Evolutionary conservation across 768 basidiomycete species (phyloP).

Genomic region (Pisolithus marmoratus): DNA sequence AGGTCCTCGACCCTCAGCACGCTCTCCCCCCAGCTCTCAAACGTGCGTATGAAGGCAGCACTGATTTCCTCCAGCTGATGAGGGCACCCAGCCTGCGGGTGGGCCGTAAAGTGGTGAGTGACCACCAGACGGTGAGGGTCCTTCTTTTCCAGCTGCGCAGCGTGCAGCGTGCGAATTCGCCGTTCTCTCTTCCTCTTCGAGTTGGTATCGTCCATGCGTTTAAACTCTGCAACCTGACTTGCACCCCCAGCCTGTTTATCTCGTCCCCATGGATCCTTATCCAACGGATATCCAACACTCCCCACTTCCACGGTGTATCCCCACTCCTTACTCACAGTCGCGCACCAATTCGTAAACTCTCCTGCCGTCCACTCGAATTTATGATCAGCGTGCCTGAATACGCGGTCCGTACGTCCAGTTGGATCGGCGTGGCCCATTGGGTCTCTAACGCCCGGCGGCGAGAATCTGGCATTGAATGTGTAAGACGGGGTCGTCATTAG

Average conservation of each 20-base stretch:
- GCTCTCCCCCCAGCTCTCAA: constrained; percentile 48
- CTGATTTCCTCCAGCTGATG: constrained; percentile 42
- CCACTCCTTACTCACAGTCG: constrained; percentile 52
- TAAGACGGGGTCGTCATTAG: constrained; percentile 85
- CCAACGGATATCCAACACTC: constrained; percentile 53
- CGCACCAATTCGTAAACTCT: constrained; percentile 68
- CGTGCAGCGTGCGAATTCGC: constrained; percentile 5
- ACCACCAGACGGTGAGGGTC: constrained; percentile 43
- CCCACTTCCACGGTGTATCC: constrained; percentile 61
- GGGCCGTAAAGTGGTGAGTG: constrained; percentile 44
- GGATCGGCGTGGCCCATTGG: constrained; percentile 63
- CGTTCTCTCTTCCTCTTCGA: constrained; percentile 28
- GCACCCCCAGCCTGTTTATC: constrained; percentile 62
- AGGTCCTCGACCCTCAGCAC: constrained; percentile 39
- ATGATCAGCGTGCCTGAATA: constrained; percentile 81
- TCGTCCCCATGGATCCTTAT: constrained; percentile 68
- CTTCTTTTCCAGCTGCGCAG: neutral
- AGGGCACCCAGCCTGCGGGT: constrained; percentile 42
- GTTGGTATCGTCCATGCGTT: constrained; percentile 33
- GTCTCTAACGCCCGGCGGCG: constrained; percentile 42
- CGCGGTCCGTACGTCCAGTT: constrained; percentile 62
- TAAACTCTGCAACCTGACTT: constrained; percentile 62
- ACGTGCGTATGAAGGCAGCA: constrained; percentile 40
- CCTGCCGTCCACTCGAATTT: constrained; percentile 84
- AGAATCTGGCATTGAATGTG: constrained; percentile 75